These are phyloP conservation scores for Pythium vanterpoolii DNA, from an alignment of 352 stramenopile species.

Conservation along the genomic window DNA sequence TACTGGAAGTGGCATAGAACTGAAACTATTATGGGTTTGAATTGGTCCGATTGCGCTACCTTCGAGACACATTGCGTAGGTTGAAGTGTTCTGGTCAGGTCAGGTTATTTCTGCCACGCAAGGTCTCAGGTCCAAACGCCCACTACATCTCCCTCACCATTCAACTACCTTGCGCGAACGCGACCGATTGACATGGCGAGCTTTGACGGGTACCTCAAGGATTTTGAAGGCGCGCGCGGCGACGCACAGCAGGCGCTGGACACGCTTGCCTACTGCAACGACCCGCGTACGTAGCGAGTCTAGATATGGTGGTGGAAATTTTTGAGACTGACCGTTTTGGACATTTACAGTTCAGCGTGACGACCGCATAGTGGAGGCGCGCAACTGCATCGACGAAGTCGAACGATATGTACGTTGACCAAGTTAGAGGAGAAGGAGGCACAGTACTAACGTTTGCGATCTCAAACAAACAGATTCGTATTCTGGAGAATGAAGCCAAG, in stretches of 20 bases:
- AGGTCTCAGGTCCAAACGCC: background rate
- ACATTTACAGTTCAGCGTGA: constrained; percentile 32
- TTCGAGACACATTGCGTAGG: constrained; percentile 1
- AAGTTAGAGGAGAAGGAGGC: background rate
- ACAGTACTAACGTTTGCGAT: background rate
- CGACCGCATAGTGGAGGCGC: constrained; percentile 43
- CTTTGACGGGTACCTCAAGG: constrained; percentile 61
- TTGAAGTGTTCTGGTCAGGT: constrained; percentile 3
- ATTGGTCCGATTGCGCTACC: constrained; percentile 6
- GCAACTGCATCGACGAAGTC: constrained; percentile 58
- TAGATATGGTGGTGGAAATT: background rate
- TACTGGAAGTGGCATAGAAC: background rate
- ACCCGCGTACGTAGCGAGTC: constrained; percentile 3
- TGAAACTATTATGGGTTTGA: background rate
- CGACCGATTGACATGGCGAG: constrained; percentile 3
- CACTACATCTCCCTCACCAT: too few species aligned
- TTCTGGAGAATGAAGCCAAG: constrained; percentile 55
- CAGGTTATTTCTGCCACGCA: constrained; percentile 2
- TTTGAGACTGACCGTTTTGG: background rate
- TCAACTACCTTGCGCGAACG: background rate
- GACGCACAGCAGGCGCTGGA: constrained; percentile 52
- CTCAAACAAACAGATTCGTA: constrained; percentile 35
- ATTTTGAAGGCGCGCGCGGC: constrained; percentile 42
- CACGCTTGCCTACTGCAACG: constrained; percentile 32
- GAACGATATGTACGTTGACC: constrained; percentile 50